Evolutionary conservation across 805 yeast species (phyloP).

Genomic region (Metschnikowia koreensis): DNA sequence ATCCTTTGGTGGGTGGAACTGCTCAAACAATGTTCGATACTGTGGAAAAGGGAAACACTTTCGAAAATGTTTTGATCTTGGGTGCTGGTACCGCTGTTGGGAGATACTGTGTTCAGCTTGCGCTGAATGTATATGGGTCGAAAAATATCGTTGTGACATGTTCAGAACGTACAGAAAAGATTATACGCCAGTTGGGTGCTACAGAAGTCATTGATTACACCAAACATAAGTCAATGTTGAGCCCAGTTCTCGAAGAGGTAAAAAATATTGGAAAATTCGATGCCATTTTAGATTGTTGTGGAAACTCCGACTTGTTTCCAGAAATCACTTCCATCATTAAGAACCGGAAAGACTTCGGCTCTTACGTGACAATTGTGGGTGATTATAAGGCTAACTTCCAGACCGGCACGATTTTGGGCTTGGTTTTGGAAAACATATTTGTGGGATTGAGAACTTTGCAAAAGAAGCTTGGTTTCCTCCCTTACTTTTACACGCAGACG

Average conservation of each 20-base stretch:
- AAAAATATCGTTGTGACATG: constrained; percentile 56
- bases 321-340: constrained; percentile 44
- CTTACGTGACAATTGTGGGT: constrained; percentile 59
- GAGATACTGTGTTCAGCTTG: constrained; percentile 51
- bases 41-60: constrained; percentile 34
- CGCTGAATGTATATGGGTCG: constrained; percentile 44
- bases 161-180: constrained; percentile 46
- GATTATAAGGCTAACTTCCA: constrained; percentile 43
- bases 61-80: constrained; percentile 54
- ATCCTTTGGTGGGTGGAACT: constrained; percentile 64
- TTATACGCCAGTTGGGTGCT: constrained; percentile 54
- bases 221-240: constrained; percentile 33
- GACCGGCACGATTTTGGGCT: constrained; percentile 1
- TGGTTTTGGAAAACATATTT: background rate
- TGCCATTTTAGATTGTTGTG: constrained; percentile 62
- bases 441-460: constrained; percentile 10
- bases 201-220: constrained; percentile 58
- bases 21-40: constrained; percentile 45
- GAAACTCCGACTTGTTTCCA: constrained; percentile 50
- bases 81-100: constrained; percentile 81
- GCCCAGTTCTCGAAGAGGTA: constrained; percentile 34
- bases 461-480: constrained; percentile 20
- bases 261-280: constrained; percentile 48
- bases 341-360: constrained; percentile 37
- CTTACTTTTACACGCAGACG: constrained; percentile 30